These are phyloP conservation scores for Paraglomus brasilianum DNA, from an alignment of 192 early-diverging fungal species.

Conservation along the genomic window DNA sequence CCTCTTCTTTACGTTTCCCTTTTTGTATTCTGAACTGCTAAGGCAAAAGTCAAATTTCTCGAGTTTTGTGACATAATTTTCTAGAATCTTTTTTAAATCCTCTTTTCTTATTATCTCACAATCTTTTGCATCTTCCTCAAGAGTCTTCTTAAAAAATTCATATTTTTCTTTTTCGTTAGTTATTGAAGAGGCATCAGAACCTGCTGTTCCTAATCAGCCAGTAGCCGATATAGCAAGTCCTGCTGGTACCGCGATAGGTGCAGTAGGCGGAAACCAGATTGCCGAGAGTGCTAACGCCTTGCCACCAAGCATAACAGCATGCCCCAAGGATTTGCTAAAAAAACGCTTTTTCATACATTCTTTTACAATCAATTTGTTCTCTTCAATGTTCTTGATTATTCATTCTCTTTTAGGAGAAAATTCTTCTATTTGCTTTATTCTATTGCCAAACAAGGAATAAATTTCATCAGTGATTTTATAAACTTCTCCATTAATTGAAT, in stretches of 20 bases:
- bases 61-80: not conserved
- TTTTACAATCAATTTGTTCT: not conserved
- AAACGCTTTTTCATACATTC: slow-evolving; percentile 1
- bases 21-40: not conserved
- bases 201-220: not conserved
- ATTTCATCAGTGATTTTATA: not conserved
- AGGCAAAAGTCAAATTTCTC: not conserved
- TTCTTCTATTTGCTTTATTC: slow-evolving; percentile 2
- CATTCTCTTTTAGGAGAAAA: not conserved
- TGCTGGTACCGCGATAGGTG: too few relatives aligned
- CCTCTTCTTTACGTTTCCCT: not conserved
- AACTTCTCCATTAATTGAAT: not conserved
- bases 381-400: slow-evolving; percentile 6
- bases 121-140: slow-evolving; percentile 1
- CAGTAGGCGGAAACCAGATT: not conserved
- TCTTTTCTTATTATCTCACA: not conserved
- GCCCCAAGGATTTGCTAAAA: not conserved
- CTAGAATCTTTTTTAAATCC: not conserved
- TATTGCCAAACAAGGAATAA: not conserved
- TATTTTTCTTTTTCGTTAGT: slow-evolving; percentile 7
- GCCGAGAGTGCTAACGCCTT: slow-evolving; percentile 1
- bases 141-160: not conserved
- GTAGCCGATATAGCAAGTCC: not conserved
- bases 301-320: not conserved
- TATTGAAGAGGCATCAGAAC: not conserved